phyloP scores from a whole-genome alignment of 2,329 filamentous ascomycete species.

The Chrysoporthe cubensis region DNA sequence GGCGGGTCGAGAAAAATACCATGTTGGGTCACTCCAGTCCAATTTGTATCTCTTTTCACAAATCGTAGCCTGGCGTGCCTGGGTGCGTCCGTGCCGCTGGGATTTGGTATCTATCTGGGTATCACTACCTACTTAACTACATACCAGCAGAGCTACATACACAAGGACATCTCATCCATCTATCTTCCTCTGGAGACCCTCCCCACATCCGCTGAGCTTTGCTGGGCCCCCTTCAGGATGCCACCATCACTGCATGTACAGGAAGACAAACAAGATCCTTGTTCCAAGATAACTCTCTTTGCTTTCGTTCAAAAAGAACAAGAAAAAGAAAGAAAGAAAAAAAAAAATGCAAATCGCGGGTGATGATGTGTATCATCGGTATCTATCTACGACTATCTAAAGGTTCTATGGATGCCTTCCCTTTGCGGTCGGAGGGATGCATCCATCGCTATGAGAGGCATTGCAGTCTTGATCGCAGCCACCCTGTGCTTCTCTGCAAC shows the following conservation, averaged over 20 bases:
- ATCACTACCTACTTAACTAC: background rate
- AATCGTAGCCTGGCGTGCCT: too few relatives aligned
- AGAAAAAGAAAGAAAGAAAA: background rate
- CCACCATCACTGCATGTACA: background rate
- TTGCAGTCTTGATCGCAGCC: slow-evolving; percentile 7
- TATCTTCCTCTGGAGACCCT: too few relatives aligned
- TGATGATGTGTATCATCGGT: slow-evolving; percentile 30
- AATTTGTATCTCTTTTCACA: too few relatives aligned
- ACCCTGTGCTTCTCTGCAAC: slow-evolving; percentile 1
- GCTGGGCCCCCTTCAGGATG: background rate
- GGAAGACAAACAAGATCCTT: background rate
- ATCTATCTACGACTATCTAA: slow-evolving; percentile 31
- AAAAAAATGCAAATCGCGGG: slow-evolving; percentile 7
- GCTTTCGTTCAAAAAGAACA: background rate
- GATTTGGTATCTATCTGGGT: slow-evolving; percentile 1
- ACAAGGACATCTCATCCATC: too few relatives aligned
- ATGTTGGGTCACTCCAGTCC: too few relatives aligned
- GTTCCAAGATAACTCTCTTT: background rate
- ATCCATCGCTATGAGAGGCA: background rate
- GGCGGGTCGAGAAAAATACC: too few relatives aligned
- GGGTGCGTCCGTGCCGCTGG: too few relatives aligned
- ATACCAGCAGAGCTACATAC: too few relatives aligned
- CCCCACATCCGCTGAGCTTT: background rate
- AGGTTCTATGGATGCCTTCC: slow-evolving; percentile 8
- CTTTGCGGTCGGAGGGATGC: slow-evolving; percentile 3